These are phyloP conservation scores for Paraphaeosphaeria sporulosa DNA, from an alignment of 2,329 filamentous ascomycete species.

Conservation along the genomic window DNA sequence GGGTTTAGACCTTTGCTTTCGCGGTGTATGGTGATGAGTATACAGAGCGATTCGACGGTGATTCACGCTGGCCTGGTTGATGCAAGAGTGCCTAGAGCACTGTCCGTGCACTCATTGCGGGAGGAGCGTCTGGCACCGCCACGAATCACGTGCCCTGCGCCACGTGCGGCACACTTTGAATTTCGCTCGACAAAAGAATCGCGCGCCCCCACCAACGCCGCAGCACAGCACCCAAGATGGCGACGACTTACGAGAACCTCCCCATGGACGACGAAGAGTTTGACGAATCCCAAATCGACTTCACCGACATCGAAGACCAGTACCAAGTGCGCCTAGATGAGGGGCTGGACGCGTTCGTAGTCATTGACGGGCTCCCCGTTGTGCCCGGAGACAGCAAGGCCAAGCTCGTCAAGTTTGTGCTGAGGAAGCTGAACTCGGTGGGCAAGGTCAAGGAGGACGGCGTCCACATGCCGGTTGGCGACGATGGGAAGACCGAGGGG, in stretches of 20 bases:
- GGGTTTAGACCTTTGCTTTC: constrained; percentile 6
- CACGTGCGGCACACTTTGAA: constrained; percentile 35
- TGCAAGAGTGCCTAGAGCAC: not conserved
- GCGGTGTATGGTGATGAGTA: not conserved
- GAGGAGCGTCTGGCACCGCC: not conserved
- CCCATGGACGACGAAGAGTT: constrained; percentile 87
- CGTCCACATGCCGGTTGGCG: constrained; percentile 92
- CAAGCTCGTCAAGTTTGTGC: constrained; percentile 94
- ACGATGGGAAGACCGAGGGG: constrained; percentile 86
- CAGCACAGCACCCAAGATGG: constrained; percentile 69
- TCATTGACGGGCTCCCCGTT: constrained; percentile 90
- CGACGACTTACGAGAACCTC: constrained; percentile 90
- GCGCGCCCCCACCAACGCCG: constrained; percentile 28
- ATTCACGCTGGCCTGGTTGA: not conserved
- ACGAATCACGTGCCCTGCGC: constrained; percentile 20
- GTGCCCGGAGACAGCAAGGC: constrained; percentile 90
- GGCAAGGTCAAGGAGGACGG: constrained; percentile 86
- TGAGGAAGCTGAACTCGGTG: constrained; percentile 88
- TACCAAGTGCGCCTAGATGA: constrained; percentile 96
- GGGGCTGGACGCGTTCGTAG: constrained; percentile 94
- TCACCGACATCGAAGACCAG: constrained; percentile 91
- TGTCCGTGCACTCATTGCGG: too few species aligned
- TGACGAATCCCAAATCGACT: constrained; percentile 93
- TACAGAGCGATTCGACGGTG: not conserved
- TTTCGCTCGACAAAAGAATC: constrained; percentile 28